A percentile compares a stretch with the other conserved stretches of the same genome.
Evolutionary conservation across 2,329 filamentous ascomycete genomes (phyloP).

Genomic region (Claviceps capensis): DNA sequence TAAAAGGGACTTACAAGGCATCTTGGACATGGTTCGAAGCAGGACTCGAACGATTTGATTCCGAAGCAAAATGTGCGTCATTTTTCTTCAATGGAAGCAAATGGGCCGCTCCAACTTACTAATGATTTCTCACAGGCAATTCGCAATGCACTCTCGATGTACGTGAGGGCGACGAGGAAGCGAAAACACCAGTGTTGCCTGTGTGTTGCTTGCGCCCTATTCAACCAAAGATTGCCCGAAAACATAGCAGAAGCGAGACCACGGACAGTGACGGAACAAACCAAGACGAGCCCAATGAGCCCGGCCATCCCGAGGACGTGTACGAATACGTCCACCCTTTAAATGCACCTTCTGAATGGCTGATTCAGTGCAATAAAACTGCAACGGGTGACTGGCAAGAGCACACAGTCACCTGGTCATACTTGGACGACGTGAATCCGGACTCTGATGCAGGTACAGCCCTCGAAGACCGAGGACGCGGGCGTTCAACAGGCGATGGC

Average conservation of each 20-base stretch:
- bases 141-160: constrained; percentile 17
- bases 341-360: constrained; percentile 19
- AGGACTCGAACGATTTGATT: constrained; percentile 42
- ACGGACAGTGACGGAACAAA: background rate
- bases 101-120: background rate
- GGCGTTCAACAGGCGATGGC: constrained; percentile 35
- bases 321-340: constrained; percentile 25
- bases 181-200: constrained; percentile 13
- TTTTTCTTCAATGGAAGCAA: background rate
- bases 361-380: constrained; percentile 34
- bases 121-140: constrained; percentile 14
- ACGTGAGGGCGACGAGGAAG: constrained; percentile 11
- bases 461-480: constrained; percentile 32
- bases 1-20: constrained; percentile 26
- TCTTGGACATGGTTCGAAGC: constrained; percentile 53
- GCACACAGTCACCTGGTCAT: constrained; percentile 40
- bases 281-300: background rate
- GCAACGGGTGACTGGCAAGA: constrained; percentile 21
- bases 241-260: background rate
- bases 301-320: constrained; percentile 8
- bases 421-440: constrained; percentile 31
- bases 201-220: constrained; percentile 24
- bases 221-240: constrained; percentile 15
- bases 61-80: constrained; percentile 16
- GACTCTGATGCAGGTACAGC: constrained; percentile 25